Percentiles rank a stretch among this genome's conserved stretches.
These are phyloP conservation scores for Kazachstania viticola DNA, from an alignment of 805 yeast genomes.

Conservation along the genomic window DNA sequence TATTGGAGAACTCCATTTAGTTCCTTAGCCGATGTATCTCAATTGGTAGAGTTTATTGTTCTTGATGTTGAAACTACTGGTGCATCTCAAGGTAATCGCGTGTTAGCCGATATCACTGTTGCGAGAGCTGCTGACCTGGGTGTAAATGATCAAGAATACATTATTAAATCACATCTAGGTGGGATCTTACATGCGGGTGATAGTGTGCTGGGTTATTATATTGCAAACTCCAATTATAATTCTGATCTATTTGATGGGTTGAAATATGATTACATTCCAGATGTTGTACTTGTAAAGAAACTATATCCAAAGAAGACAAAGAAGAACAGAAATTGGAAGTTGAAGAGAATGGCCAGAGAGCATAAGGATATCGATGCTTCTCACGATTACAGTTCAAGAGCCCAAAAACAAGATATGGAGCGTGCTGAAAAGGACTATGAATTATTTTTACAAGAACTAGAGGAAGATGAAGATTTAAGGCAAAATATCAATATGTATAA, in stretches of 20 bases:
- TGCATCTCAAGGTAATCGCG: slow-evolving; percentile 57
- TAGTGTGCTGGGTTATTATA: slow-evolving; percentile 85
- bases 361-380: slow-evolving; percentile 77
- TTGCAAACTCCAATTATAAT: slow-evolving; percentile 79
- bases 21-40: slow-evolving; percentile 62
- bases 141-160: slow-evolving; percentile 68
- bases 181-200: slow-evolving; percentile 95
- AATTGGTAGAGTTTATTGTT: slow-evolving; percentile 76
- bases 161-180: slow-evolving; percentile 85
- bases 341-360: slow-evolving; percentile 95
- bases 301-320: slow-evolving; percentile 65
- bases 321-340: slow-evolving; percentile 75
- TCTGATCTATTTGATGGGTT: slow-evolving; percentile 70
- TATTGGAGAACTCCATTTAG: slow-evolving; percentile 81
- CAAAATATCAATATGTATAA: slow-evolving; percentile 83
- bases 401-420: slow-evolving; percentile 79
- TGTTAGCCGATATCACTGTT: slow-evolving; percentile 81
- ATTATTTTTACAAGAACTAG: slow-evolving; percentile 88
- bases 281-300: slow-evolving; percentile 82
- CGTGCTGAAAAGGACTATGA: slow-evolving; percentile 92
- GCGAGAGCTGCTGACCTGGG: slow-evolving; percentile 92
- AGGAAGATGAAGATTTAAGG: slow-evolving; percentile 92
- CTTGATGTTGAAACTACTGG: slow-evolving; percentile 92
- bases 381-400: slow-evolving; percentile 47
- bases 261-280: slow-evolving; percentile 61